These are phyloP conservation scores for Rhodomyrtus psidioides DNA, from an alignment of 441 rosid genomes.

Conservation along the genomic window DNA sequence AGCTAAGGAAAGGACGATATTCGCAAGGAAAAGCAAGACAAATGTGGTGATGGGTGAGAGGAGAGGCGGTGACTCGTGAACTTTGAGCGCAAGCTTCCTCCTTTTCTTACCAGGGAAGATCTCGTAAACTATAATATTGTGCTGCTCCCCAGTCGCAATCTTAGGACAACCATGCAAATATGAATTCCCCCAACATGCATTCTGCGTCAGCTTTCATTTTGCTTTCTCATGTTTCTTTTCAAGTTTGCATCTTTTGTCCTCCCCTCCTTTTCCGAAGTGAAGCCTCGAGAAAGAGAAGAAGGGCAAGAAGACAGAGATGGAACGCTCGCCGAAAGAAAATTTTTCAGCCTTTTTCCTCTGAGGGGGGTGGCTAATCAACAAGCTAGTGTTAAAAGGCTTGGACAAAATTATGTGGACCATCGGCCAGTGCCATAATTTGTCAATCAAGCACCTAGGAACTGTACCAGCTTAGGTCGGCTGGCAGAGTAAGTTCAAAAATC, in stretches of 20 bases:
- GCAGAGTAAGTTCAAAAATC: neutral
- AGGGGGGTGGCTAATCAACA: neutral
- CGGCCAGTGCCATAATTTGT: neutral
- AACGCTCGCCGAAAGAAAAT: neutral
- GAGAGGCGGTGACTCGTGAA: neutral
- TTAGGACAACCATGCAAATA: neutral
- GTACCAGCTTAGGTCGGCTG: neutral
- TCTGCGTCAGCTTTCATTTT: neutral
- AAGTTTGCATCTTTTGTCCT: neutral
- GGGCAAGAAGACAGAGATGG: neutral
- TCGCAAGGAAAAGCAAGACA: neutral
- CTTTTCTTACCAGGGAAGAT: neutral
- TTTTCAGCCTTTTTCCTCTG: neutral
- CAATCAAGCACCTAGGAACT: neutral
- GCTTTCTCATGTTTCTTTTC: neutral
- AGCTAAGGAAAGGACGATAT: neutral
- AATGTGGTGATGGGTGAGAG: neutral
- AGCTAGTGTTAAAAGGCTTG: neutral
- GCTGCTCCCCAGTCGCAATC: neutral
- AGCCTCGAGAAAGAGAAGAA: neutral
- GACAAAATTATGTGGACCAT: neutral
- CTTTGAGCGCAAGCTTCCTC: neutral
- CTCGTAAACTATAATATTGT: neutral
- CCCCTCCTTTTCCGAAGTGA: neutral
- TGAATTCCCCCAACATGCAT: neutral